Conservation (phyloP, 768 basidiomycete genomes). For the Auriscalpium microsporum region DNA sequence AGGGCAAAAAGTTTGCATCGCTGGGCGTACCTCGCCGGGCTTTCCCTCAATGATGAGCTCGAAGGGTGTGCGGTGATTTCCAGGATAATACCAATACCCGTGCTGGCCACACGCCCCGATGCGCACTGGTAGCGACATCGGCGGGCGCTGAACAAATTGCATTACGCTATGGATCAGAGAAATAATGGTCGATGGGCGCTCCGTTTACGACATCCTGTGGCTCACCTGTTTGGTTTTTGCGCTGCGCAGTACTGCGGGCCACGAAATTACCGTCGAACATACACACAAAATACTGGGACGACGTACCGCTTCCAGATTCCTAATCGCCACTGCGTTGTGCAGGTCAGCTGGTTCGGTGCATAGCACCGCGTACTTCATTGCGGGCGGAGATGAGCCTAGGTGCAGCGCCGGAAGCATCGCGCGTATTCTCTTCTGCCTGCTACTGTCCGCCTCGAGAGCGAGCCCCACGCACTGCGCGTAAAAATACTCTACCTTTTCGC, state of each 20-base stretch:
- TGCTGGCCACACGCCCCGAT: slow-evolving; percentile 18
- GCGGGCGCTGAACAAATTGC: slow-evolving; percentile 22
- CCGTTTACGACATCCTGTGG: not conserved
- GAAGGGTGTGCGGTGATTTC: slow-evolving; percentile 12
- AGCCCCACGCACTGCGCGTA: slow-evolving; percentile 16
- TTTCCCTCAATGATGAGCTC: slow-evolving; percentile 23
- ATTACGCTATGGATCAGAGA: slow-evolving; percentile 2
- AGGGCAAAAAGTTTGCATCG: not conserved
- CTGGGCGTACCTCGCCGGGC: slow-evolving; percentile 13
- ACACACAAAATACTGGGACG: no score
- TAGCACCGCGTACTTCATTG: no score
- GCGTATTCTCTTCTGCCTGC: slow-evolving; percentile 5
- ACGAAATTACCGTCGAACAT: not conserved
- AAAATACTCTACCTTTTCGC: slow-evolving; percentile 6
- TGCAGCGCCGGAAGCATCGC: slow-evolving; percentile 12
- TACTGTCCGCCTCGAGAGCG: slow-evolving; percentile 16
- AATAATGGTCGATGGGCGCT: not conserved
- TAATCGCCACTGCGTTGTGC: not conserved
- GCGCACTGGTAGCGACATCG: slow-evolving; percentile 21
- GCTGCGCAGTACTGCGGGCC: not conserved
- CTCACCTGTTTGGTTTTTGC: not conserved
- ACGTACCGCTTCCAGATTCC: no score
- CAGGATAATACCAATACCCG: slow-evolving; percentile 26
- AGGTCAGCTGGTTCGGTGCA: not conserved
- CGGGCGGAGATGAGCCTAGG: no score